Base-by-base conservation (phyloP, 768 basidiomycete genomes). In the Lactifluus volemus region DNA sequence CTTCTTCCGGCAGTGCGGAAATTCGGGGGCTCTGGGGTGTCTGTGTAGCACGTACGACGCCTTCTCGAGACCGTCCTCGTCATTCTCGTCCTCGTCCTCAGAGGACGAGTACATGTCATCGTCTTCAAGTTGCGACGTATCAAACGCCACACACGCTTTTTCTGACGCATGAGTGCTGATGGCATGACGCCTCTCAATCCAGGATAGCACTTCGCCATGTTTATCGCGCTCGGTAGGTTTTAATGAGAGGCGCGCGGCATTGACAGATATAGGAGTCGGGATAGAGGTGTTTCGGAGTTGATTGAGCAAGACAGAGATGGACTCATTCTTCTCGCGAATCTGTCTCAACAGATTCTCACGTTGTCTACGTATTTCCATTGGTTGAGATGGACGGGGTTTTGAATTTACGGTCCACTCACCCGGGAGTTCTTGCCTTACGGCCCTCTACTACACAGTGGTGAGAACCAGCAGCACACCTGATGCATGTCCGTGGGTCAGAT, bases 351-450 rank as follows among this genome's bases (percentile, higher is more conserved):
- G 55, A 21, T 69, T 66, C 50, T 71, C 70, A 34, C 72, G 69
- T 66, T 70, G 63, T 14, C 72, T 72, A 53, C 6, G 34, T 49
- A 7, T 34, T 25, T 32, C n/a, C 32, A 6, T 61, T 10, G 58
- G n/a, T 45, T 19, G 34, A 51, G 45, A 25, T 29, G 5, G 17
- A 17, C 1, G 15, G 44, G 7, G 10, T 45, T 38, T 25, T 25
- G 25, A 15, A 10, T 3, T 11, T 0, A 32, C 38, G 11, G n/a
- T 19, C 3, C 19, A 64, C 70, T 41, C 49, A 72, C 72, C 72
- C 72, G 4, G 72, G 72, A 4, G 72, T 70, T 55, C 72, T 68
- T 10, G 72, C 71, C 63, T 73, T 73, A 17, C 72, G 65, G 1
- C 72, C 72, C 41, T 69, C 69, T 8, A 73, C 71, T 45, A 69